Evolutionary conservation across 257 asterid genomes (phyloP), one percentile per base, ranked within the genome.

Genomic region (Coffea eugenioides): DNA sequence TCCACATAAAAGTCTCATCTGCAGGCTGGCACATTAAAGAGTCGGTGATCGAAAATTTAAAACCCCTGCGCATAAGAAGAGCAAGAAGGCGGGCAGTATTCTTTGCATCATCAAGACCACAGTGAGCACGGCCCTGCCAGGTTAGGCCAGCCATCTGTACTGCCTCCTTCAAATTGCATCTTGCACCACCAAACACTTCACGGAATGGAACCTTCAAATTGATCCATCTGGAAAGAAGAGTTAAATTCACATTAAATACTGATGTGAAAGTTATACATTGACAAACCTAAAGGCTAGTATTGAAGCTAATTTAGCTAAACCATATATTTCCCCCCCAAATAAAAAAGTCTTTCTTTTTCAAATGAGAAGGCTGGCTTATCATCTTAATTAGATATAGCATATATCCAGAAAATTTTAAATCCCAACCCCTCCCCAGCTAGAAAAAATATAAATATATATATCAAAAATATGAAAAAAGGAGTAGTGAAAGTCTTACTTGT

Each of bases 71-170:
- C 95, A 94, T 91, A 48, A 94, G 89, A 70, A 82, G 66, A 43
- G 92, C 79, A 71, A 94, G 95, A 41, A 94, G 77, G 61, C 90
- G 91, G 70, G 98, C 98, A 3, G 98, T 93, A 89, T 94, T 94
- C 74, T 85, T 94, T 49, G 98, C 98, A 80, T 94, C 97, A 84
- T 94, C 98, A 54, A 93, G 86, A 69, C 98, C 98, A 81, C 97
- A 94, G 79, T 94, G 98, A 43, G 98, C 89, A 54, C 97, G 97
- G 8, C 97, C 98, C 88, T 89, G 93, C 98, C 98, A 94, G 41
- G 85, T 75, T 59, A 94, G 87, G 76, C 98, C 97, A 46, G 97
- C 92, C 80, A 85, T 88, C 87, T 94, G 92, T 23, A 94, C 97
- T 2, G 97, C 98, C 83, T 93, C 90, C 83, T 93, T 93, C 81